phyloP scores from a whole-genome alignment of 306 rosid species.

The Gastrolobium villosum region DNA sequence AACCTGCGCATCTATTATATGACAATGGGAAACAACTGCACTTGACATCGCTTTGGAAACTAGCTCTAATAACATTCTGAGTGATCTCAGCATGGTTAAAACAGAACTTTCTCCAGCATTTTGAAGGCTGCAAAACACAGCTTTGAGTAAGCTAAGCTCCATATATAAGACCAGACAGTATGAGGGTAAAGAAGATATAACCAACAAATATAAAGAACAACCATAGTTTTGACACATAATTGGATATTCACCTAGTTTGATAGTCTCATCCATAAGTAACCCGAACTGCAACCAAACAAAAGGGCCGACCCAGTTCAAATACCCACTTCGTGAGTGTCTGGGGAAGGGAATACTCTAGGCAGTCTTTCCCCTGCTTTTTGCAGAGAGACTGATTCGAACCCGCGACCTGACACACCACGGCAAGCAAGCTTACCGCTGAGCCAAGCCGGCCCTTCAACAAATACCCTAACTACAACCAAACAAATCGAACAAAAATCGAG shows the following conservation, averaged over 20 bases:
- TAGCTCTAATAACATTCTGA: constrained; percentile 75
- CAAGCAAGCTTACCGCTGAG: too few species aligned
- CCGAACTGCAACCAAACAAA: constrained; percentile 25
- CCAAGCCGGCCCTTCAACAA: too few species aligned
- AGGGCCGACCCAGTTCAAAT: too few species aligned
- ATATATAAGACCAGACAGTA: constrained; percentile 18
- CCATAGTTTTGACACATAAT: constrained; percentile 17
- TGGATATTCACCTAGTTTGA: constrained; percentile 8
- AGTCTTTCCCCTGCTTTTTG: too few species aligned
- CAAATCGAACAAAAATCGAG: constrained; percentile 42
- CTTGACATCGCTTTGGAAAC: constrained; percentile 60
- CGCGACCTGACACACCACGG: too few species aligned
- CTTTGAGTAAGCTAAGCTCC: constrained; percentile 39
- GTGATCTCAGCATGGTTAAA: constrained; percentile 87
- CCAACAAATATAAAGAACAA: constrained; percentile 17
- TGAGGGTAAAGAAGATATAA: constrained; percentile 9
- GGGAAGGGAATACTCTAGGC: too few species aligned
- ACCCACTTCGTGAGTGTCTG: too few species aligned
- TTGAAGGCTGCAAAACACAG: constrained; percentile 78
- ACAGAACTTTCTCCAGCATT: constrained; percentile 95
- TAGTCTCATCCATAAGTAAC: constrained; percentile 30
- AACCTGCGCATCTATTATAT: constrained; percentile 76
- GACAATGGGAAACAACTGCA: constrained; percentile 56
- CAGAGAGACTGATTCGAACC: too few species aligned
- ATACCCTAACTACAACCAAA: constrained; percentile 3